Conservation (phyloP, 2,329 filamentous ascomycete species). For the Sphaerulina musiva region DNA sequence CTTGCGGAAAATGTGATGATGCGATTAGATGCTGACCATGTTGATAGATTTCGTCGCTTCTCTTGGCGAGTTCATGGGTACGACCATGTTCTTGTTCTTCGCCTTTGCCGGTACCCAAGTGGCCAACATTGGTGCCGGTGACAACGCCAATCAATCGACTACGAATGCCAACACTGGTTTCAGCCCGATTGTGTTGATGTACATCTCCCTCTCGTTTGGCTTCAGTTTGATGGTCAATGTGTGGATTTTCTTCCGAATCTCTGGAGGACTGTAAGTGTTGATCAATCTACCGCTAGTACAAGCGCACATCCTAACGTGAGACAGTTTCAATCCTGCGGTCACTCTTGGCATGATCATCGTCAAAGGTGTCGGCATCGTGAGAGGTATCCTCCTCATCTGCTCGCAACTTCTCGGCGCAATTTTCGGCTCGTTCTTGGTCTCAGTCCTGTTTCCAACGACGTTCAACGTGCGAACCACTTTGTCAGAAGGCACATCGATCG, state of each 20-base stretch:
- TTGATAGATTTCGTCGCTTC: slow-evolving; percentile 29
- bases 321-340: slow-evolving; percentile 34
- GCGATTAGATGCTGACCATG: slow-evolving; percentile 2
- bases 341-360: slow-evolving; percentile 30
- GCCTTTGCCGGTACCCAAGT: slow-evolving; percentile 43
- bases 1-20: neutral
- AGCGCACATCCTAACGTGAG: neutral
- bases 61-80: slow-evolving; percentile 40
- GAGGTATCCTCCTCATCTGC: slow-evolving; percentile 33
- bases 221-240: slow-evolving; percentile 40
- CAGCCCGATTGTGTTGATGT: slow-evolving; percentile 33
- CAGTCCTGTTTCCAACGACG: slow-evolving; percentile 35
- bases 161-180: slow-evolving; percentile 29
- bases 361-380: slow-evolving; percentile 33
- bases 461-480: slow-evolving; percentile 35
- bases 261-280: slow-evolving; percentile 29
- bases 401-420: slow-evolving; percentile 37
- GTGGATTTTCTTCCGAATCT: slow-evolving; percentile 38
- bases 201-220: slow-evolving; percentile 38
- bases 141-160: slow-evolving; percentile 18
- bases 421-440: slow-evolving; percentile 32
- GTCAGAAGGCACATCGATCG: slow-evolving; percentile 32
- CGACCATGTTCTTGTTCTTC: slow-evolving; percentile 44
- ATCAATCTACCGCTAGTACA: too few relatives aligned
- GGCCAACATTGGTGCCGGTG: slow-evolving; percentile 34